Evolutionary conservation across 2,329 filamentous ascomycete genomes (phyloP), one percentile per base, ranked within the genome.

Genomic region (Fusarium heterosporum): DNA sequence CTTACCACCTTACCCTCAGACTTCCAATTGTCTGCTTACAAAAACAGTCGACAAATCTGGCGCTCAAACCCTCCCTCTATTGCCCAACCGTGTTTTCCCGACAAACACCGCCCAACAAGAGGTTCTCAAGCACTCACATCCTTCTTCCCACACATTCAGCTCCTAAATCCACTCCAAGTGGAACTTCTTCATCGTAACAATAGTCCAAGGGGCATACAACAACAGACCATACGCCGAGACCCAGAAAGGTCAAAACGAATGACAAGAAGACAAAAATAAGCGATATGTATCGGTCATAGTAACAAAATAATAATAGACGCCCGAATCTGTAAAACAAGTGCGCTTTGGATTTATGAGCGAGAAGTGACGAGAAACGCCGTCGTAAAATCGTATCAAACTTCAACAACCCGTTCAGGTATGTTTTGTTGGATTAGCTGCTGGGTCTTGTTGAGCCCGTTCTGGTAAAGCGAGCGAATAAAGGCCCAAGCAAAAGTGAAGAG

Each of bases 401-500:
- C 71, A 38, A 76, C 64, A 25, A 71, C 63, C 49, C 69, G 73
- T 26, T 69, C 71, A 13, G 70, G 68, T 25, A 63, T 61, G 22
- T 61, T 70, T 34, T 72, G 68, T 46, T 72, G 72, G 36, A 74
- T 68, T 57, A 73, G 55, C 26, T 77, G 70, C 29, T 73, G 66
- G 25, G 70, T 73, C 52, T 61, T 72, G 28, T 55, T 61, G n/a
- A 73, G 66, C 47, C 74, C 74, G 38, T 70, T 72, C 38, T 76
- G 73, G 16, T 73, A 66, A 36, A 79, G 65, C 16, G 77, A 74
- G 29, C 74, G 75, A 30, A 72, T 63, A 30, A 78, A 78, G 26
- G 75, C 73, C 71, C 72, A 79, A 8, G 74, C 61, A 36, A 79
- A 75, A 6, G 74, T 71, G 52, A 80, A 79, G 9, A 85, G 79